Base-by-base conservation (phyloP, 169 alveolate genomes). In the Perkinsus chesapeaki region DNA sequence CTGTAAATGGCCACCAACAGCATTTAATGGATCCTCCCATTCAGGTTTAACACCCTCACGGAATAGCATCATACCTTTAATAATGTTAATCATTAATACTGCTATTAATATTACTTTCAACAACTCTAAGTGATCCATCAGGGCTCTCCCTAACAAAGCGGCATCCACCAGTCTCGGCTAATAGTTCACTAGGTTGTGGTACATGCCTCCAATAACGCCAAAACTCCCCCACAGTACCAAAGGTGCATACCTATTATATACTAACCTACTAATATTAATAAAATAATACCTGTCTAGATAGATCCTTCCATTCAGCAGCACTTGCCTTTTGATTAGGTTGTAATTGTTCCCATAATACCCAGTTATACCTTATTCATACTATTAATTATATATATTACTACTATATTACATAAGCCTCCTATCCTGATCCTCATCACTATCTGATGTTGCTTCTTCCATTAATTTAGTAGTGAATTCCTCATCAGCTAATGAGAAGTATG, bases 21-120 rank as follows among this genome's bases (percentile, higher is more conserved):
- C 95, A 48, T 96, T 96, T 94, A 92, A 92, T 91, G 97, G 97
- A 60, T 96, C 98, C 93, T 96, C 96, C 98, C 98, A 96, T 96
- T 93, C 94, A 0, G 97, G 97, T 91, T 94, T 95, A 39, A 96
- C 94, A 92, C 96, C 96, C 23, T 95, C 97, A 9, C 97, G 94
- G 92, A 94, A 95, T 5, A 60, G 36, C 82, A 60, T 60, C 82
- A 60, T 60, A 23, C 82, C 82, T 60, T 1, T 1, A 60, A 20
- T 1, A 60, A 34, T 9, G 3, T 20, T 16, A 60, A 23, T 16
- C 3, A 12, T 34, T 27, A 60, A 20, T 34, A 20, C 82, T 60
- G 31, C 31, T 9, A 12, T 1, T 34, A 16, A 60, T 60, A 60
- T 60, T 60, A 60, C 82, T 60, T 23, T 93, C 95, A 0, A 93